Evolutionary conservation across 345 rosid genomes (phyloP), one percentile per base, ranked within the genome.

Genomic region (Balakata baccata): DNA sequence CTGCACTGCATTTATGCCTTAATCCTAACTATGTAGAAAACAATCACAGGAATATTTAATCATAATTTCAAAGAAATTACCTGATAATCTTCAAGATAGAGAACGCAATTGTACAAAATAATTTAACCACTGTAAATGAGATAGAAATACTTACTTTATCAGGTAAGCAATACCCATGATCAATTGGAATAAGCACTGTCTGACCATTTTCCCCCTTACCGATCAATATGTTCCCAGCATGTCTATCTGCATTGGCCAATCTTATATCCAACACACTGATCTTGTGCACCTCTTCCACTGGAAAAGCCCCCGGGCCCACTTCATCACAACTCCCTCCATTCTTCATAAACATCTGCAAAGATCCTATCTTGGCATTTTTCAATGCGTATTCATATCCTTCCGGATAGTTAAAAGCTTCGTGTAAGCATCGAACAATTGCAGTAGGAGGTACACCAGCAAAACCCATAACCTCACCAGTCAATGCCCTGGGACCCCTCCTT

Each of bases 131-230:
- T 70, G 10, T 20, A 69, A 0, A 38, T 53, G 29, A 25, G 29
- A 50, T 56, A 41, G 65, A 49, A 67, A 68, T 47, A 77, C 98
- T 93, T 79, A 94, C 98, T 65, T 77, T 89, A 50, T 85, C 95
- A 0, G 98, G 98, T 78, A 94, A 80, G 84, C 98, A 94, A 77
- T 94, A 94, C 74, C 97, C 98, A 75, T 94, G 98, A 79, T 94
- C 98, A 78, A 94, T 94, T 25, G 98, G 98, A 67, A 90, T 88
- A 38, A 94, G 92, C 69, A 81, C 64, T 5, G 82, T 86, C 79
- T 69, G 81, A 18, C 95, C 95, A 23, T 90, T 88, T 47, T 86
- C 79, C 6, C 80, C 87, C 79, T 83, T 85, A 59, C 87, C 56
- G 2, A 87, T 66, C 86, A 94, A 79, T 75, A 94, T 85, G 83